These are phyloP conservation scores for Citrullus amarus DNA, from an alignment of 306 rosid species.

Conservation along the genomic window DNA sequence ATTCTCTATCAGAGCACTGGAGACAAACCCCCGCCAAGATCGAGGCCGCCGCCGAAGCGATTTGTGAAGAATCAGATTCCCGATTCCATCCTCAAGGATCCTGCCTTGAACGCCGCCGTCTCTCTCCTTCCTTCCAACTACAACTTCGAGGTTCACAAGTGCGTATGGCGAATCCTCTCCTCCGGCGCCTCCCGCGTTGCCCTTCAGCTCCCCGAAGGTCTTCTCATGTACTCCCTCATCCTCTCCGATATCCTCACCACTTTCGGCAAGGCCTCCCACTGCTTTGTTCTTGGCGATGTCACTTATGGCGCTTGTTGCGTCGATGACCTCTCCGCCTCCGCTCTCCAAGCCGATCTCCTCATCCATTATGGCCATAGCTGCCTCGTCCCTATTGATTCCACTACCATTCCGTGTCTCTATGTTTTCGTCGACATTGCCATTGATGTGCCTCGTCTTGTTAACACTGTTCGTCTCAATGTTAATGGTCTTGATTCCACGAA, in stretches of 20 bases:
- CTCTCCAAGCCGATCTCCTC: slow-evolving; percentile 56
- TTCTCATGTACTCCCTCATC: slow-evolving; percentile 77
- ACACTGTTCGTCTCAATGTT: slow-evolving; percentile 43
- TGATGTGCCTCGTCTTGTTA: slow-evolving; percentile 38
- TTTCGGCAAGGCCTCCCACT: slow-evolving; percentile 42
- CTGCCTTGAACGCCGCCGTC: slow-evolving; percentile 34
- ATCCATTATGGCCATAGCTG: slow-evolving; percentile 90
- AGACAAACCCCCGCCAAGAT: not conserved
- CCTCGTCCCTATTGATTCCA: slow-evolving; percentile 71
- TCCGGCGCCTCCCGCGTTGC: slow-evolving; percentile 50
- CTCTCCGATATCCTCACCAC: slow-evolving; percentile 78
- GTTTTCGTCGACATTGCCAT: slow-evolving; percentile 80
- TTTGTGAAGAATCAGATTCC: slow-evolving; percentile 41
- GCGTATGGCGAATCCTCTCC: slow-evolving; percentile 71
- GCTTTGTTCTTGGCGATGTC: slow-evolving; percentile 68
- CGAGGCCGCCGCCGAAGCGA: slow-evolving; percentile 25
- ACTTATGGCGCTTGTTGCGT: slow-evolving; percentile 84
- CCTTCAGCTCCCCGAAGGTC: slow-evolving; percentile 83
- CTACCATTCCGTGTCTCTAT: slow-evolving; percentile 76
- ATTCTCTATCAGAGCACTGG: not conserved
- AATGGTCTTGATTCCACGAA: slow-evolving; percentile 14
- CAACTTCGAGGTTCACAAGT: slow-evolving; percentile 84
- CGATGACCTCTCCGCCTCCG: slow-evolving; percentile 66
- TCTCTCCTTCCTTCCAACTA: slow-evolving; percentile 46
- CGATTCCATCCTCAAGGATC: slow-evolving; percentile 29